Evolutionary conservation across 352 stramenopile genomes (phyloP), one percentile per base, ranked within the genome.

Genomic region (Globisporangium nagaii): DNA sequence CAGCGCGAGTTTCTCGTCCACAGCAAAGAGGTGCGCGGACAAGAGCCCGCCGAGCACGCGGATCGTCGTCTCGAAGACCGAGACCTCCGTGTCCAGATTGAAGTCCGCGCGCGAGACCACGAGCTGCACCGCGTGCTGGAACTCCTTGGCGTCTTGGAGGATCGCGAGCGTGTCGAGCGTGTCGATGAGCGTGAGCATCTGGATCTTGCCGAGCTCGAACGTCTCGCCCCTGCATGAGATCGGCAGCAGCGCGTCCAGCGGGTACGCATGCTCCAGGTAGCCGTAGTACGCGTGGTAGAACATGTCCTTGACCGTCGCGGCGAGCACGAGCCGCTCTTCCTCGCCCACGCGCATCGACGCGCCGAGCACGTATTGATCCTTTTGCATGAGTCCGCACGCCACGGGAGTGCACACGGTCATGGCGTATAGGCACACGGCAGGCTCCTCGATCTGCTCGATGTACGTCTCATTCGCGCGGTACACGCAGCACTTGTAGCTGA

Each of bases 21-120:
- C 36, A 0, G 85, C 80, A 32, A 96, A 84, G 5, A 96, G 63
- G 58, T 98, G 92, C 19, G 90, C 83, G 7, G 90, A 96, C 15
- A 98, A 62, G 25, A 98, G 58, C 1, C 93, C 93, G 20, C 93
- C 93, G 2, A 98, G 71, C 43, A 94, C 70, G 34, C 93, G 86
- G 61, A 98, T 98, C 20, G 84, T 98, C 8, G 88, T 96, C 62
- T 98, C 93, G 59, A 98, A 98, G 12, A 97, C 79, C 30, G 84
- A 96, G 10, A 98, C 90, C 32, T 89, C 85, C 1, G 84, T 87
- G 60, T 97, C 84, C 19, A 93, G 53, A 41, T 96, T 66, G 57
- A 97, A 97, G 34, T 75, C 53, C 0, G 78, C 66, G 34, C 72
- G 71, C 37, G 63, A 44, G 24, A 88, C 43, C 12, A 94, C 80